Percentiles rank a stretch among this genome's conserved stretches.
These are phyloP conservation scores for Butyriboletus loyo DNA, from an alignment of 768 basidiomycete genomes.

Conservation along the genomic window DNA sequence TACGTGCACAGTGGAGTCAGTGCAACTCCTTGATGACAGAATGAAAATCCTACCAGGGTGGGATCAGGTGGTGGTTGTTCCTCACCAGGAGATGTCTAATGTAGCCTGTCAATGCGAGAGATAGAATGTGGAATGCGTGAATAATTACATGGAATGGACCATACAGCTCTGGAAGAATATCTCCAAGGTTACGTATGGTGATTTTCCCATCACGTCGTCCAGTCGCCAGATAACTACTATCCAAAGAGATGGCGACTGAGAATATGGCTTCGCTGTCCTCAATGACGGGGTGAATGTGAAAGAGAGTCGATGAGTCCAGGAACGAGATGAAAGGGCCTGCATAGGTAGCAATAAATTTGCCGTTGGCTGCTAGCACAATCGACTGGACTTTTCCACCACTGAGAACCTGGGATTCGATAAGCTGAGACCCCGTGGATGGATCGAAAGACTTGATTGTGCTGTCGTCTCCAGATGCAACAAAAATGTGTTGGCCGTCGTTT, in stretches of 20 bases:
- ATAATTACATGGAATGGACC: no score
- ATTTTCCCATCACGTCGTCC: neutral
- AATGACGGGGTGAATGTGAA: neutral
- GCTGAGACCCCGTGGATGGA: neutral
- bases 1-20: neutral
- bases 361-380: neutral
- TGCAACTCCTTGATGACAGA: neutral
- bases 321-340: neutral
- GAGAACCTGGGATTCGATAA: neutral
- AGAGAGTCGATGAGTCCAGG: neutral
- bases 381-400: neutral
- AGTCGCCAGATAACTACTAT: no score
- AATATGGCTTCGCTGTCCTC: no score
- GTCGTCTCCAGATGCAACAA: neutral
- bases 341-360: neutral
- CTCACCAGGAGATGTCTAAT: neutral
- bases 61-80: neutral
- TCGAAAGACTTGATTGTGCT: neutral
- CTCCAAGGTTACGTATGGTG: neutral
- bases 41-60: neutral
- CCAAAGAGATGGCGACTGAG: no score
- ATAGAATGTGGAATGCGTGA: no score
- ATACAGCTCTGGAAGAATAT: no score
- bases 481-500: neutral
- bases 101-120: neutral